These are phyloP conservation scores for Microdochium nivale DNA, from an alignment of 2,329 filamentous ascomycete genomes.

Conservation along the genomic window DNA sequence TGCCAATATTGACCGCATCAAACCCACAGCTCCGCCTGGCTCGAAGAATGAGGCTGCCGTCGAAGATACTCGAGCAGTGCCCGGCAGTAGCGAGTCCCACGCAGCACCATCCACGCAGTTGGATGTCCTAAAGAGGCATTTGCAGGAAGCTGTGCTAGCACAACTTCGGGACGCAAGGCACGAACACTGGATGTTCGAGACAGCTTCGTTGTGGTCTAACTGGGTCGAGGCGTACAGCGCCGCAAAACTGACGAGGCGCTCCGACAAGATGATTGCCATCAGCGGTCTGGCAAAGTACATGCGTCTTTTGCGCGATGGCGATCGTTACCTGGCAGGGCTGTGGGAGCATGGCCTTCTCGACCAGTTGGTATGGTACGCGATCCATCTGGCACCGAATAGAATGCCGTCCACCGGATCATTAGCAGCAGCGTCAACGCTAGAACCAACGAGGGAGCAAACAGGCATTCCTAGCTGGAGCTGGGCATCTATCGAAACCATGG, in stretches of 20 bases:
- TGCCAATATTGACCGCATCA: background rate
- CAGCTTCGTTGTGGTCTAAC: background rate
- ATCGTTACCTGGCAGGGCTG: conserved; percentile 8
- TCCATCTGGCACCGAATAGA: background rate
- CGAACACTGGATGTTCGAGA: background rate
- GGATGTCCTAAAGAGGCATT: conserved; percentile 1
- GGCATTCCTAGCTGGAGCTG: conserved; percentile 8
- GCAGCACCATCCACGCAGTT: no score
- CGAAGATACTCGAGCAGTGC: no score
- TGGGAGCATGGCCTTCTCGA: conserved; percentile 7
- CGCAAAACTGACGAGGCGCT: conserved; percentile 6
- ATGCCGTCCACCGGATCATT: conserved; percentile 1
- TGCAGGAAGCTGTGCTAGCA: background rate
- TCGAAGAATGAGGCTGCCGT: no score
- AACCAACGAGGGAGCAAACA: background rate
- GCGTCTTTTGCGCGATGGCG: background rate
- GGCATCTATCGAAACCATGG: conserved; percentile 7
- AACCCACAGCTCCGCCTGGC: background rate
- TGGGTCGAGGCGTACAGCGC: conserved; percentile 5
- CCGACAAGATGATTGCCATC: conserved; percentile 12
- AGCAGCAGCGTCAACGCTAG: conserved; percentile 5
- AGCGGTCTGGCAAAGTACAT: conserved; percentile 10
- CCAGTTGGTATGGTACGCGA: conserved; percentile 6
- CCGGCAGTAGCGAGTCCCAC: no score
- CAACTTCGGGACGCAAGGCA: background rate